Percentiles rank a stretch among this genome's conserved stretches.
Evolutionary conservation across 306 rosid genomes (phyloP).

Genomic region (Astragalus membranaceus): DNA sequence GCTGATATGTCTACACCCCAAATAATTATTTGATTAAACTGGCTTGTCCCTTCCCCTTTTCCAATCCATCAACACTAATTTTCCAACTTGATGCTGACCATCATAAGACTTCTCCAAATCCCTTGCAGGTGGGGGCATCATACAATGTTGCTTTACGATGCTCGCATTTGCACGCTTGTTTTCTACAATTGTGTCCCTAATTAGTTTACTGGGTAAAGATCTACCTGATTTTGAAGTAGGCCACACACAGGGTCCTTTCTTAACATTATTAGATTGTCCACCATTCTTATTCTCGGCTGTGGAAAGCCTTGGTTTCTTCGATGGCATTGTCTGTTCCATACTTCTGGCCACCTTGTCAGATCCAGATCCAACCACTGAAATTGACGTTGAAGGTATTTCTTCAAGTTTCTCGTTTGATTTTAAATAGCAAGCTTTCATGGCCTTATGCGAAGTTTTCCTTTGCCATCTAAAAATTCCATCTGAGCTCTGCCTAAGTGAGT

Average conservation of each 20-base stretch:
- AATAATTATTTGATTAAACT: slow-evolving; percentile 31
- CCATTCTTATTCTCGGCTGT: slow-evolving; percentile 41
- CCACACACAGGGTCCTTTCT: slow-evolving; percentile 56
- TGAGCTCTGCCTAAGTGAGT: slow-evolving; percentile 32
- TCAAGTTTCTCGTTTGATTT: slow-evolving; percentile 54
- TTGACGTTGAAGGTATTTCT: slow-evolving; percentile 32
- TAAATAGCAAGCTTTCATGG: slow-evolving; percentile 56
- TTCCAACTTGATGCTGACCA: slow-evolving; percentile 52
- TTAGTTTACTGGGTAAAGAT: slow-evolving; percentile 53
- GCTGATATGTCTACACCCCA: slow-evolving; percentile 21
- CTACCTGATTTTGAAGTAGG: slow-evolving; percentile 77
- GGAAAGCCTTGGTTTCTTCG: slow-evolving; percentile 70
- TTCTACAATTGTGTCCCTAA: slow-evolving; percentile 44
- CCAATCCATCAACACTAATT: slow-evolving; percentile 63
- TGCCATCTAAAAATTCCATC: slow-evolving; percentile 66
- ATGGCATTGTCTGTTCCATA: slow-evolving; percentile 39
- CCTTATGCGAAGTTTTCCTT: slow-evolving; percentile 71
- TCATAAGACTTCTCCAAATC: slow-evolving; percentile 42
- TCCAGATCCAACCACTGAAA: slow-evolving; percentile 35
- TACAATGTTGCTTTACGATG: slow-evolving; percentile 44
- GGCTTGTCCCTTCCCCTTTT: slow-evolving; percentile 60
- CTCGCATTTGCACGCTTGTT: slow-evolving; percentile 40
- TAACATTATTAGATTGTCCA: slow-evolving; percentile 29
- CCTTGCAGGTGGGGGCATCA: slow-evolving; percentile 80
- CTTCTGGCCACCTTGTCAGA: slow-evolving; percentile 36